phyloP scores from a whole-genome alignment of 306 rosid genomes.

The Trifolium pratense region DNA sequence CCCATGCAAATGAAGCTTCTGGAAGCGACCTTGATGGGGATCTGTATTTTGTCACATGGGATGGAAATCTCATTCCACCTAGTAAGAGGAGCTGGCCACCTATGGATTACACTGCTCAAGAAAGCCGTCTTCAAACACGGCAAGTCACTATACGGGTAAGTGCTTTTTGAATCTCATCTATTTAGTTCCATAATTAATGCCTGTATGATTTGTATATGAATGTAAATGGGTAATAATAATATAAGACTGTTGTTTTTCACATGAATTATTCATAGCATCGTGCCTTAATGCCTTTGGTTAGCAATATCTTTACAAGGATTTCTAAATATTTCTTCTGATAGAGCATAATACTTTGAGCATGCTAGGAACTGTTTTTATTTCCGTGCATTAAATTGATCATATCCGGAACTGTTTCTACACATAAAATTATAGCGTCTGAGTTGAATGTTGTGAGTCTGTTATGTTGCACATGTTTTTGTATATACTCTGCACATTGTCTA shows the following conservation, averaged over 20 bases:
- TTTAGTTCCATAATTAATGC: constrained; percentile 32
- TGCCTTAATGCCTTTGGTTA: constrained; percentile 26
- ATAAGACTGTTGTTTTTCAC: too few species aligned
- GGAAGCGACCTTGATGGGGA: constrained; percentile 98
- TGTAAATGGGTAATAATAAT: constrained; percentile 19
- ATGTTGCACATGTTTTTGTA: constrained; percentile 28
- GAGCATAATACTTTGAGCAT: constrained; percentile 27
- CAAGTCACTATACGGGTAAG: constrained; percentile 52
- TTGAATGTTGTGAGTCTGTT: constrained; percentile 7
- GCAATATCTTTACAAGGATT: constrained; percentile 33
- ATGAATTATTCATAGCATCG: constrained; percentile 21
- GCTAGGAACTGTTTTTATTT: constrained; percentile 18
- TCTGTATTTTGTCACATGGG: constrained; percentile 94
- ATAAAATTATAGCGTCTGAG: neutral
- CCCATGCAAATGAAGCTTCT: constrained; percentile 93
- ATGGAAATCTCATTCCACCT: constrained; percentile 83
- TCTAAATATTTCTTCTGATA: constrained; percentile 30
- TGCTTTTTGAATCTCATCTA: constrained; percentile 36
- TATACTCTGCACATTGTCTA: neutral
- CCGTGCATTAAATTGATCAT: neutral
- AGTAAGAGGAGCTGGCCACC: constrained; percentile 79
- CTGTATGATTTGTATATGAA: neutral
- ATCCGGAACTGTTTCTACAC: constrained; percentile 11
- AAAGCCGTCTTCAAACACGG: constrained; percentile 45
- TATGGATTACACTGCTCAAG: constrained; percentile 65